phyloP scores from a whole-genome alignment of 192 early-diverging fungal genomes.

The Coemansia sp. region DNA sequence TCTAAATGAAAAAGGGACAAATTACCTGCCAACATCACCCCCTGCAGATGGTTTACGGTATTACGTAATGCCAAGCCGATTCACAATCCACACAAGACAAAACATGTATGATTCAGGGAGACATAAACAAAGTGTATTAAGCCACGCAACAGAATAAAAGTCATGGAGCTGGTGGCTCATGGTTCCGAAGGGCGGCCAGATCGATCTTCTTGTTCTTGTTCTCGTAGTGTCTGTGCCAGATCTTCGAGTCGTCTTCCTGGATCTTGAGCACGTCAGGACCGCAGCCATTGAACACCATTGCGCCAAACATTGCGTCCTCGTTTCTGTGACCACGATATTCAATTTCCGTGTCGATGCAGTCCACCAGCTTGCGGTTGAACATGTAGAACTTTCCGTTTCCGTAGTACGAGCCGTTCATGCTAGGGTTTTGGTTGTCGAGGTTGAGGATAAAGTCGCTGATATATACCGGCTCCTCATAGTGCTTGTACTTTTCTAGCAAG shows the following conservation, averaged over 20 bases:
- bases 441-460: constrained; percentile 37
- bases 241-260: constrained; percentile 25
- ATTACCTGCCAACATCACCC: no score
- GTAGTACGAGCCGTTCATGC: constrained; percentile 19
- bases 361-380: constrained; percentile 33
- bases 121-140: not conserved
- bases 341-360: constrained; percentile 25
- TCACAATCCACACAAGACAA: not conserved
- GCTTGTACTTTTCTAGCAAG: constrained; percentile 17
- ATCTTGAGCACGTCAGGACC: constrained; percentile 19
- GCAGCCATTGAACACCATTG: constrained; percentile 34
- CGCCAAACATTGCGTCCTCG: constrained; percentile 41
- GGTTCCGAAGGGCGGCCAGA: not conserved
- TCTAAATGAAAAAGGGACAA: no score
- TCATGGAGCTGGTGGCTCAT: not conserved
- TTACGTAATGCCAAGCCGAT: not conserved
- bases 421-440: constrained; percentile 10
- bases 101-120: not conserved
- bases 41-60: not conserved
- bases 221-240: constrained; percentile 26
- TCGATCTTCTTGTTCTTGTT: constrained; percentile 38
- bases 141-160: not conserved
- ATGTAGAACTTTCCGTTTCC: constrained; percentile 53
- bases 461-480: constrained; percentile 10
- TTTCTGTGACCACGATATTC: constrained; percentile 15